Evolutionary conservation across 2,329 filamentous ascomycete genomes (phyloP), one percentile per base, ranked within the genome.

Genomic region (Xylariaceae sp.): DNA sequence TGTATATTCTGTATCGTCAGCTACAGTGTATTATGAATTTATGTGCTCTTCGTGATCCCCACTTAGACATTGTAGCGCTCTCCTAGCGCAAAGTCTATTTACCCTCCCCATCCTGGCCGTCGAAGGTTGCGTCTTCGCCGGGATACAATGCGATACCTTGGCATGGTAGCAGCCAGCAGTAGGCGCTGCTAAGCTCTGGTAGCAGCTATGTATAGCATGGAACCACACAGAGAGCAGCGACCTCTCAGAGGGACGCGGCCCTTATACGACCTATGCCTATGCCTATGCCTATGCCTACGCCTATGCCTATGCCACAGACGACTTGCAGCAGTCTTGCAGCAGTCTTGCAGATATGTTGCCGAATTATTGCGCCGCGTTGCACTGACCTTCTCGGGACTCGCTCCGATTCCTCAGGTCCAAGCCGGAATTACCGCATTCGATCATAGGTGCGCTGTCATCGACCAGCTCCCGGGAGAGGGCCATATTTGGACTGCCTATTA

Each of bases 1-100:
- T 37, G 27, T 30, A 44, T 37, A 37, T 9, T 37, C 35, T 37
- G 27, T 30, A 44, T 27, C 12, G 42, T 44, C 6, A 12, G 42
- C 42, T 29, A 27, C 27, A 44, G 19, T 19, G 19, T 19, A 19
- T 19, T 19, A 19, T 19, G 19, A 19, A 19, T 19, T 27, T 44
- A 44, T 29, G 27, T 37, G 35, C 35, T 9, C 35, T 3, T 7
- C 35, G 12, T 7, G 8, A 11, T 37, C 35, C 12, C 35, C 35
- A 37, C 35, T 11, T 3, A 3, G 35, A 37, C 35, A 50, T 31
- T 31, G 40, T 60, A 58, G 58, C 53, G 53, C 45, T 8, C 35
- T 57, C 19, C 50, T 62, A 61, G 60, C 52, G 60, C 42, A 61
- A 62, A 62, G 59, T 66, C 58, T 64, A 65, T 65, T 62, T 60